Evolutionary conservation across 2,329 filamentous ascomycete genomes (phyloP).

Genomic region (Curvularia sp.): DNA sequence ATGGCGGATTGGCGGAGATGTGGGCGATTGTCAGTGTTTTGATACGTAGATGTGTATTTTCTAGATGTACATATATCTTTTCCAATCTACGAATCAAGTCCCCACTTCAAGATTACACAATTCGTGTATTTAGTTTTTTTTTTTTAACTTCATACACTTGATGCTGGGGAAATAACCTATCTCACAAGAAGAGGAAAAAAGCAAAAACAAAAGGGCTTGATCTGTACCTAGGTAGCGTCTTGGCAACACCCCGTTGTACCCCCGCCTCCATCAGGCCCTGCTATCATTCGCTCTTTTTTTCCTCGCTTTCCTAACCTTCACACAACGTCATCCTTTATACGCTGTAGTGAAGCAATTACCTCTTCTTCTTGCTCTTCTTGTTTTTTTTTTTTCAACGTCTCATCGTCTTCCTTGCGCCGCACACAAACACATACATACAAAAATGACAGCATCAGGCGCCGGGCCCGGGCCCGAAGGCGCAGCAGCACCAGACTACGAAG

Average conservation of each 20-base stretch:
- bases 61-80: neutral
- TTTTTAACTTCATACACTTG: no score
- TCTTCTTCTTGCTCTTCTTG: neutral
- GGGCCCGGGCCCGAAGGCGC: slow-evolving; percentile 49
- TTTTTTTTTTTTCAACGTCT: neutral
- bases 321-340: neutral
- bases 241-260: neutral
- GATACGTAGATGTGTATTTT: slow-evolving; percentile 23
- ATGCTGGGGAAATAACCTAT: no score
- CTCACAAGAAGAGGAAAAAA: no score
- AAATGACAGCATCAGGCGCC: neutral
- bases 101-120: no score
- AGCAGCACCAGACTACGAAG: slow-evolving; percentile 69
- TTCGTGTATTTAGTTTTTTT: no score
- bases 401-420: neutral
- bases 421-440: neutral
- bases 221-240: neutral
- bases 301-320: no score
- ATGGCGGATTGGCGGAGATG: slow-evolving; percentile 30
- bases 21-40: slow-evolving; percentile 39
- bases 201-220: neutral
- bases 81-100: no score
- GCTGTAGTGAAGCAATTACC: no score
- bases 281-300: neutral
- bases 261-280: neutral